These are phyloP conservation scores for Brassica juncea DNA, from an alignment of 345 rosid species.

Conservation along the genomic window DNA sequence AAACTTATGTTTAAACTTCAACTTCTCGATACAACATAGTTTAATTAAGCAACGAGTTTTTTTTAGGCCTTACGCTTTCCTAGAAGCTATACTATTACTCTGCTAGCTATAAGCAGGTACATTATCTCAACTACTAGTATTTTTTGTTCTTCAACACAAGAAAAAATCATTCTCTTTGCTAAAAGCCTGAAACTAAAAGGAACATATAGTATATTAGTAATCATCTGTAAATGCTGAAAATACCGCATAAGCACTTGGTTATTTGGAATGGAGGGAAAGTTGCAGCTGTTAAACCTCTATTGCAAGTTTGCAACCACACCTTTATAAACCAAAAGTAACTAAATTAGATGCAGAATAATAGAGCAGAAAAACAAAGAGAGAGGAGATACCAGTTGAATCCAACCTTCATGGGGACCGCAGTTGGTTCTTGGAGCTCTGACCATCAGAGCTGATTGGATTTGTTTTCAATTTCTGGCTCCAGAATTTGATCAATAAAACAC, in stretches of 20 bases:
- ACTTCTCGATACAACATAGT: background rate
- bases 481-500: constrained; percentile 41
- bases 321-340: no score
- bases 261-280: no score
- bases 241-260: no score
- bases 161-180: background rate
- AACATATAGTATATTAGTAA: background rate
- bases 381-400: constrained; percentile 73
- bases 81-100: background rate
- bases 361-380: constrained; percentile 15
- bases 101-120: background rate
- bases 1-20: no score
- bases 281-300: background rate
- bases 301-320: no score
- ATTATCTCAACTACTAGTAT: background rate
- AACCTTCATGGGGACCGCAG: constrained; percentile 88
- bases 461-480: constrained; percentile 57
- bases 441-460: constrained; percentile 53
- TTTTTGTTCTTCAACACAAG: background rate
- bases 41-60: no score
- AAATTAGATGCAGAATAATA: background rate
- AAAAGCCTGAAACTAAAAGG: background rate
- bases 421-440: constrained; percentile 62
- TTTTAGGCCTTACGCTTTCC: no score
- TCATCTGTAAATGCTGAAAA: background rate